These are phyloP conservation scores for Cladosporium sp. DNA, from an alignment of 2,329 filamentous ascomycete genomes.

Conservation along the genomic window DNA sequence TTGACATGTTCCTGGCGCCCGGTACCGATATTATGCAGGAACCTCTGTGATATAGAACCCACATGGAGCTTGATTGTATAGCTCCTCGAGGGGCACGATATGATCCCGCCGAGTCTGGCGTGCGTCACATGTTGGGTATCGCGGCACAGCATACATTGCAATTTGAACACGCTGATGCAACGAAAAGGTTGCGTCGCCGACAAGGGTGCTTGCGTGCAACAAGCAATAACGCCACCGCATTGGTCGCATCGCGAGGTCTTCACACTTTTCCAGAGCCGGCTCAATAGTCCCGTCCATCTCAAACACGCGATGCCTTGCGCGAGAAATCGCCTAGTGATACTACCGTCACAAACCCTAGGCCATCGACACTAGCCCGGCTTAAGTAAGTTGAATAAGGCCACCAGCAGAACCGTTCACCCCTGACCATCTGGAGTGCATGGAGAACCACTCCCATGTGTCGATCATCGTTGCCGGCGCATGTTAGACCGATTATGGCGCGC, in stretches of 20 bases:
- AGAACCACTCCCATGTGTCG: not conserved
- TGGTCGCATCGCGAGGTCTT: not conserved
- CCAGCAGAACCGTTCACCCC: not conserved
- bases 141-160: not conserved
- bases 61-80: not conserved
- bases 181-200: not conserved
- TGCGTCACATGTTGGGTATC: not conserved
- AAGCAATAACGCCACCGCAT: conserved; percentile 1
- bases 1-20: not conserved
- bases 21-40: conserved; percentile 14
- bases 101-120: not conserved
- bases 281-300: not conserved
- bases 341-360: not conserved
- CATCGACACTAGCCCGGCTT: conserved; percentile 6
- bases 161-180: not conserved
- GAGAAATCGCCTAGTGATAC: not conserved
- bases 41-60: conserved; percentile 9
- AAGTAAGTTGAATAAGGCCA: not conserved
- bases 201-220: not conserved
- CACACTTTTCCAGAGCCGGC: not conserved
- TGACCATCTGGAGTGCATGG: conserved; percentile 6
- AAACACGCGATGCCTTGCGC: conserved; percentile 8
- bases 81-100: not conserved
- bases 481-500: conserved; percentile 2
- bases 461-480: conserved; percentile 2